A percentile compares a stretch with the other conserved stretches of the same genome.
Evolutionary conservation across 2,329 filamentous ascomycete species (phyloP).

Genomic region (Cercospora canescens): DNA sequence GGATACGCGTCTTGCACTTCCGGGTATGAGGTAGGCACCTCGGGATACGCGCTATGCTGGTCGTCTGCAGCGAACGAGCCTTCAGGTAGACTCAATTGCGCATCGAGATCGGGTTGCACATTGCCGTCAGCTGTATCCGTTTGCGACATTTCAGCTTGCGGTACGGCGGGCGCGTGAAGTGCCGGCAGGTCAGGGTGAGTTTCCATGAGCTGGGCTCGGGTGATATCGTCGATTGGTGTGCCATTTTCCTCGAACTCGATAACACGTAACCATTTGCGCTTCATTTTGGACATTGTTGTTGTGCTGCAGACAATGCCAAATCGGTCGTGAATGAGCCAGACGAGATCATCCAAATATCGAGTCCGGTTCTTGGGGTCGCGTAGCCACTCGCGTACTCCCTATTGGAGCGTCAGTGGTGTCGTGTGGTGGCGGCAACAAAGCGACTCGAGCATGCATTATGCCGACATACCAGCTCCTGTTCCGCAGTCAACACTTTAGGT

Average conservation of each 20-base stretch:
- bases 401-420: neutral
- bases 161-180: constrained; percentile 15
- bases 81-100: constrained; percentile 7
- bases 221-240: constrained; percentile 31
- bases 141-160: constrained; percentile 2
- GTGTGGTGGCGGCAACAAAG: neutral
- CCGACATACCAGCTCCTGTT: constrained; percentile 34
- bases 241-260: constrained; percentile 36
- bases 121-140: neutral
- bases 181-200: constrained; percentile 32
- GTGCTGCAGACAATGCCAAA: constrained; percentile 37
- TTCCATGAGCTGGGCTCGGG: constrained; percentile 26
- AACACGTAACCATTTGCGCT: constrained; percentile 36
- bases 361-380: constrained; percentile 33
- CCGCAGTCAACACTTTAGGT: constrained; percentile 34
- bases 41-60: constrained; percentile 5
- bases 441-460: neutral
- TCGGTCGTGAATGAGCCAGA: constrained; percentile 37
- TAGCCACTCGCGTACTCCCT: constrained; percentile 37
- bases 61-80: constrained; percentile 8
- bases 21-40: constrained; percentile 3
- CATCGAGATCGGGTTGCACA: neutral
- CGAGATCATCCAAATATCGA: constrained; percentile 36
- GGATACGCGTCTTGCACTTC: constrained; percentile 8
- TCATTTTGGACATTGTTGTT: constrained; percentile 38